Base-by-base conservation (phyloP, 2,329 filamentous ascomycete genomes). In the Xylariaceae sp. region DNA sequence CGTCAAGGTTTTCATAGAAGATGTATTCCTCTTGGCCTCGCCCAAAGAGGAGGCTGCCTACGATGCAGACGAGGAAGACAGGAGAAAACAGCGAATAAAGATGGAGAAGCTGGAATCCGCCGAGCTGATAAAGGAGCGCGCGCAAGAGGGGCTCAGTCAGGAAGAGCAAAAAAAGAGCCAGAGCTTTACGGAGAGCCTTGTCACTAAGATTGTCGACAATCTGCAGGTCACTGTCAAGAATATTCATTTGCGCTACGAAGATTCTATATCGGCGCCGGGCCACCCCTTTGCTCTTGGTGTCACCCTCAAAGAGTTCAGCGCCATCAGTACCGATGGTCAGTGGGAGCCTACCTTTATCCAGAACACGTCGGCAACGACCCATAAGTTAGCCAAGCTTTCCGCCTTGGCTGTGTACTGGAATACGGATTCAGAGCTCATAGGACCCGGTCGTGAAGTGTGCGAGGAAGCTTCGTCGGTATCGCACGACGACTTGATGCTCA, bases 21-120 rank as follows among this genome's bases (percentile, higher is more conserved):
- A 99, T 85, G 92, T 99, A 53, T 99, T 92, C 73, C 80, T 99
- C 39, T 81, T 99, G 57, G 94, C 95, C 4, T 95, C 92, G 5
- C 95, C 94, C 2, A 96, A 94, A 74, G 92, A 96, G 74, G 93
- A 99, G 76, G 88, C 91, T 30, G 89, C 92, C 69, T 97, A 96
- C 73, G 87, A 99, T 66, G 86, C 92, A 60, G 90, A 93, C 9
- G 94, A 99, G 71, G 94, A 99, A 74, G 90, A 93, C 66, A 84
- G 86, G 55, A 83, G 94, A 71, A 86, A 85, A 62, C 92, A 97
- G 72, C 83, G 88, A n/a, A 83, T 99, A 70, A 99, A 99, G 79
- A 96, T 99, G 85, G 94, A 99, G 76, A 96, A 97, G 76, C 83
- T 99, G 5, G 94, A 99, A 73, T 96, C 91, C 66, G 94, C 94